phyloP scores from a whole-genome alignment of 2,329 filamentous ascomycete genomes.

The Ophiostoma tasmaniense region DNA sequence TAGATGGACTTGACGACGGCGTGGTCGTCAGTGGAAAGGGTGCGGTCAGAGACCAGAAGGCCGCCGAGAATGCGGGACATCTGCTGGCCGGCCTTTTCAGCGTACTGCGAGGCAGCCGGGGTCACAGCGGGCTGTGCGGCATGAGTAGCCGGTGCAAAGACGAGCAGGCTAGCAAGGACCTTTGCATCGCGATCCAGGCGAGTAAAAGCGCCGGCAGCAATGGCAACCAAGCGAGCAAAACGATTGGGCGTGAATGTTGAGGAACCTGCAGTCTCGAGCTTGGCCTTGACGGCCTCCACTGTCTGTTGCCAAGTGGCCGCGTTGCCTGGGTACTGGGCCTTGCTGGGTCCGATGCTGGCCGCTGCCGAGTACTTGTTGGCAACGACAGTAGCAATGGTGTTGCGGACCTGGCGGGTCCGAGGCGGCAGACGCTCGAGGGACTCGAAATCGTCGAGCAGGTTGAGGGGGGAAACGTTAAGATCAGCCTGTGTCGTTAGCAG shows the following conservation, averaged over 20 bases:
- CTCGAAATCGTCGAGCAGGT: slow-evolving; percentile 19
- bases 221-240: slow-evolving; percentile 24
- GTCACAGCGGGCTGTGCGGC: background rate
- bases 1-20: slow-evolving; percentile 36
- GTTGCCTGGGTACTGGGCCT: slow-evolving; percentile 24
- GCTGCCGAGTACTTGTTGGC: slow-evolving; percentile 23
- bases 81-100: slow-evolving; percentile 21
- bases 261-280: background rate
- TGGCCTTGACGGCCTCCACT: slow-evolving; percentile 14
- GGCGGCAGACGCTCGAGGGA: slow-evolving; percentile 16
- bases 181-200: slow-evolving; percentile 31
- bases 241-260: slow-evolving; percentile 12
- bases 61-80: slow-evolving; percentile 35
- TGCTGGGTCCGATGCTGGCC: slow-evolving; percentile 9
- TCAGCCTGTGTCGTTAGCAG: slow-evolving; percentile 21
- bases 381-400: slow-evolving; percentile 20
- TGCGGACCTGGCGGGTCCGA: slow-evolving; percentile 18
- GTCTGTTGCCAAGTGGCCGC: slow-evolving; percentile 20
- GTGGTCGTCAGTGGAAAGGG: slow-evolving; percentile 34
- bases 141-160: slow-evolving; percentile 23
- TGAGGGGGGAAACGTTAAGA: slow-evolving; percentile 9
- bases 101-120: slow-evolving; percentile 21
- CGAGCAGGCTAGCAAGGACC: slow-evolving; percentile 22
- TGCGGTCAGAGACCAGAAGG: slow-evolving; percentile 31
- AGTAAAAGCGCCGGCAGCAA: slow-evolving; percentile 26